Evolutionary conservation across 2,329 filamentous ascomycete species (phyloP).

Genomic region (Diplodia intermedia): DNA sequence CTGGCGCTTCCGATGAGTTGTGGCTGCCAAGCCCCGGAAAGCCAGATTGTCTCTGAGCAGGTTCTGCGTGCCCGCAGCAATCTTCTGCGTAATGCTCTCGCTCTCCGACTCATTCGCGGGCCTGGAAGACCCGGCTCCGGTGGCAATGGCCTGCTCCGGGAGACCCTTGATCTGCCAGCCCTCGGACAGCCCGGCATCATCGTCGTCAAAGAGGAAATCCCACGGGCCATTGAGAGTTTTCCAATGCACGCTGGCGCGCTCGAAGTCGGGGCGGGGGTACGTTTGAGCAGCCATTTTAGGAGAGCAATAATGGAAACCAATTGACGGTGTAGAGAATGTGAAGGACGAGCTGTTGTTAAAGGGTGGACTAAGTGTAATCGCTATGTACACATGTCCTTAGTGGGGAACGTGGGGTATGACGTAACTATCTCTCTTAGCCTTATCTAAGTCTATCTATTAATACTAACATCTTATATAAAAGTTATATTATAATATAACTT

Average conservation of each 20-base stretch:
- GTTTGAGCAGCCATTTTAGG: neutral
- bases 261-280: constrained; percentile 72
- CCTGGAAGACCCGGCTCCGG: constrained; percentile 30
- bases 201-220: constrained; percentile 71
- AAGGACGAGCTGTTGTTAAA: neutral
- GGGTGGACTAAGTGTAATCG: neutral
- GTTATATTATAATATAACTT: no score
- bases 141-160: constrained; percentile 52
- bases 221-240: constrained; percentile 67
- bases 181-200: constrained; percentile 61
- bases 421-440: neutral
- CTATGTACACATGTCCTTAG: constrained; percentile 16
- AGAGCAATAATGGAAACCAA: neutral
- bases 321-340: neutral
- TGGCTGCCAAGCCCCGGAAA: constrained; percentile 41
- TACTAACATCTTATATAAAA: neutral
- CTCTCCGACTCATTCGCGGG: constrained; percentile 38
- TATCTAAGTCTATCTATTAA: neutral
- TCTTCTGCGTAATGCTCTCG: constrained; percentile 54
- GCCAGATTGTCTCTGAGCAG: constrained; percentile 56
- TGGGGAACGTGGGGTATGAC: constrained; percentile 21
- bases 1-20: constrained; percentile 54
- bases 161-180: constrained; percentile 63
- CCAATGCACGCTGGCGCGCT: constrained; percentile 64
- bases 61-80: constrained; percentile 57